Percentiles rank a stretch among this genome's conserved stretches.
Evolutionary conservation across 805 yeast genomes (phyloP).

Genomic region (Yarrowia bubula): DNA sequence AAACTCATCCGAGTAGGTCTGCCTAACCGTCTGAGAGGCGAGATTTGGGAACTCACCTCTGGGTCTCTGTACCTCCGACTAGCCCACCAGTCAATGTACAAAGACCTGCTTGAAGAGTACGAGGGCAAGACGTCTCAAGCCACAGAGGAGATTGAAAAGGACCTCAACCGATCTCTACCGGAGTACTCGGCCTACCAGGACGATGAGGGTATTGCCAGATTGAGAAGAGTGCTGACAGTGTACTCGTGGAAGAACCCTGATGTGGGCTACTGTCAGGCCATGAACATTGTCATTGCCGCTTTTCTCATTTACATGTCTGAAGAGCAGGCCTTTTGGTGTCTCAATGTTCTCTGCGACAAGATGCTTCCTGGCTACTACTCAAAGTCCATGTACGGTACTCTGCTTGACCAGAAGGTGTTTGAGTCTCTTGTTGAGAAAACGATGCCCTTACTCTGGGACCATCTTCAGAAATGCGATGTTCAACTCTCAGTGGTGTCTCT

Average conservation of each 20-base stretch:
- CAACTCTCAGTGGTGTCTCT: constrained; percentile 89
- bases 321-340: constrained; percentile 96
- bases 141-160: constrained; percentile 95
- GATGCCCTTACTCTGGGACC: constrained; percentile 85
- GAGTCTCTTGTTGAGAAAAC: constrained; percentile 86
- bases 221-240: constrained; percentile 86
- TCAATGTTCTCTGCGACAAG: constrained; percentile 74
- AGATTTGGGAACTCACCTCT: constrained; percentile 88
- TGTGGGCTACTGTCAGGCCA: constrained; percentile 97
- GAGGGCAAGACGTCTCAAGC: constrained; percentile 71
- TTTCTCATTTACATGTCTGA: constrained; percentile 73
- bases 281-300: constrained; percentile 71
- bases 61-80: constrained; percentile 80
- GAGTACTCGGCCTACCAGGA: constrained; percentile 93
- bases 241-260: constrained; percentile 97
- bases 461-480: constrained; percentile 73
- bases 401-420: constrained; percentile 89
- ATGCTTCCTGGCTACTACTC: constrained; percentile 95
- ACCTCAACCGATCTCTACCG: constrained; percentile 88
- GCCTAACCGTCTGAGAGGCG: constrained; percentile 94
- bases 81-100: constrained; percentile 60
- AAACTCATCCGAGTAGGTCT: constrained; percentile 85
- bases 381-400: constrained; percentile 94
- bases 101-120: constrained; percentile 56
- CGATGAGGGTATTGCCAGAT: constrained; percentile 76